Evolutionary conservation across 768 basidiomycete species (phyloP), one percentile per base, ranked within the genome.

Genomic region (Leccinum disarticulatum): DNA sequence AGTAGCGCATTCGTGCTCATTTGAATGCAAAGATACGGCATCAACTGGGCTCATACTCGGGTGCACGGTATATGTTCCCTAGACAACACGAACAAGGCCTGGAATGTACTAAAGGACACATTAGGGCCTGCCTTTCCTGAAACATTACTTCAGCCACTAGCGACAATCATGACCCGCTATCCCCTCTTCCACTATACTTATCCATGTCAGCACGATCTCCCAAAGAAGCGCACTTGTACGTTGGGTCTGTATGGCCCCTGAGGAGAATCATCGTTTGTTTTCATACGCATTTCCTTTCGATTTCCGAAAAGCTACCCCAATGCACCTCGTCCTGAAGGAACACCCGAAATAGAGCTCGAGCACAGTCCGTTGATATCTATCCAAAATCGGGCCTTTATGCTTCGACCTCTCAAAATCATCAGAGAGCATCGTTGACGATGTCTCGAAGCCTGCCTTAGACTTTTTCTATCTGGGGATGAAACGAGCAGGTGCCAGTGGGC

Each of bases 41-140:
- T 99, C 56, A 96, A 98, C 74, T 99, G 96, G 95, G 88, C 93
- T 7, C 87, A 93, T 54, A 77, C 81, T n/a, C 75, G 79, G 48
- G 76, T 80, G n/a, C 81, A 88, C 66, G 89, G 94, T 70, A 81
- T 99, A 1, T 99, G 96, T 69, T 95, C 95, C 0, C 80, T 98
- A 0, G 96, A 98, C 79, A 93, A 90, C 70, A 89, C 91, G 0
- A 91, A 97, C 77, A 97, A 97, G 72, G 80, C 87, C 15, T 93
- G 93, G 92, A 80, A 81, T 57, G 73, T 64, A n/a, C n/a, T n/a
- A 28, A 63, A 70, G 33, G 66, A 75, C 36, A 57, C 64, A 14
- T 55, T 61, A 13, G 43, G 60, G 30, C 59, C 56, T 6, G 62
- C 69, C 50, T 66, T 64, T 35, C 58, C 60, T 19, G 59, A 52